These are phyloP conservation scores for Claviceps maximensis DNA, from an alignment of 2,329 filamentous ascomycete genomes.

Conservation along the genomic window DNA sequence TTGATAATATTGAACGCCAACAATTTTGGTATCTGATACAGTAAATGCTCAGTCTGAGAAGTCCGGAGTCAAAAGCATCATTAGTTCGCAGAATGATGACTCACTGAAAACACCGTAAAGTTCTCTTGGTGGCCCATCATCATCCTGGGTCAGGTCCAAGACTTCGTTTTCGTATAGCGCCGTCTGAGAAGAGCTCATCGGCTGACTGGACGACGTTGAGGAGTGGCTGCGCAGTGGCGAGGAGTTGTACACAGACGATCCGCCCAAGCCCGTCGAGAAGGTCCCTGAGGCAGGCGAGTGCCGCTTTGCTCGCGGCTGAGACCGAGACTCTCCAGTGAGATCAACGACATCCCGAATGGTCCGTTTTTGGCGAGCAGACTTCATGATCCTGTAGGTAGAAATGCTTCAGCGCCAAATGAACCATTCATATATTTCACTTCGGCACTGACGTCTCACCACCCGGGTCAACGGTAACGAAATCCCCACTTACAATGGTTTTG, in stretches of 20 bases:
- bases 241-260: conserved; percentile 8
- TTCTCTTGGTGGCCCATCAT: conserved; percentile 28
- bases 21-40: conserved; percentile 31
- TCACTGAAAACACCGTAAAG: conserved; percentile 34
- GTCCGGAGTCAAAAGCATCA: neutral
- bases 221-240: conserved; percentile 3
- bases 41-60: neutral
- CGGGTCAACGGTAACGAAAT: neutral
- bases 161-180: conserved; percentile 22
- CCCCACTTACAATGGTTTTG: neutral
- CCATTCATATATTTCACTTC: neutral
- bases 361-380: conserved; percentile 21
- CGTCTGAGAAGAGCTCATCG: conserved; percentile 2
- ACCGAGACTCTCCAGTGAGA: conserved; percentile 25
- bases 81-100: conserved; percentile 5
- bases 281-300: conserved; percentile 9
- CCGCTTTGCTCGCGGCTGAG: conserved; percentile 14
- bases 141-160: conserved; percentile 30
- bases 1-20: conserved; percentile 45
- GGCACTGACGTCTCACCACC: neutral
- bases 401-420: neutral
- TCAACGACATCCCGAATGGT: conserved; percentile 22
- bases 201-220: conserved; percentile 4
- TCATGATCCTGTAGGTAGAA: neutral
- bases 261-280: conserved; percentile 9